A percentile compares a stretch with the other conserved stretches of the same genome.
These are phyloP conservation scores for Hirsutella rhossiliensis DNA, from an alignment of 2,329 filamentous ascomycete species.

Conservation along the genomic window DNA sequence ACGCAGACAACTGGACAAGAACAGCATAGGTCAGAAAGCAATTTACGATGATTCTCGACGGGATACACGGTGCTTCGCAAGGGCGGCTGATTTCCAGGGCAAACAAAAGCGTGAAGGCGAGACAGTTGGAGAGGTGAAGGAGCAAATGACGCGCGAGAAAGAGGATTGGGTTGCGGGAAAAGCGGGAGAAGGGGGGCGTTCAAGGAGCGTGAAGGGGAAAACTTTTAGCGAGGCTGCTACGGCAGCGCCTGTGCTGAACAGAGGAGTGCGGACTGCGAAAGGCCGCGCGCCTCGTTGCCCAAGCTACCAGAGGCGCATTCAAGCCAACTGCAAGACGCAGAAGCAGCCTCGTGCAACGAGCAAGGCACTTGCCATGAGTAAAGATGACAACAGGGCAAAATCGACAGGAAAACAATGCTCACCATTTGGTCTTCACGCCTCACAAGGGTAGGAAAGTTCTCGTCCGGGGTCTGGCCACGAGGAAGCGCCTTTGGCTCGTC, in stretches of 20 bases:
- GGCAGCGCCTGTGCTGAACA: no score
- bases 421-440: conserved; percentile 49
- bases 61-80: background rate
- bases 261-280: no score
- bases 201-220: no score
- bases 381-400: background rate
- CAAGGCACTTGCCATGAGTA: background rate
- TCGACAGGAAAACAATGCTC: conserved; percentile 13
- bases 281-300: no score
- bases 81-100: background rate
- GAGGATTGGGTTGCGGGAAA: no score
- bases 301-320: background rate
- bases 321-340: background rate
- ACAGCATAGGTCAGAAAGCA: conserved; percentile 18
- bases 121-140: background rate
- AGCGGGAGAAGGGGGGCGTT: no score
- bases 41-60: conserved; percentile 9
- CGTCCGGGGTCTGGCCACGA: conserved; percentile 52
- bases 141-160: no score
- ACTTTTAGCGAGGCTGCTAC: no score
- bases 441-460: conserved; percentile 78
- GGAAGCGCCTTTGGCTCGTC: conserved; percentile 47
- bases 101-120: background rate
- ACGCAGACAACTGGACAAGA: conserved; percentile 57
- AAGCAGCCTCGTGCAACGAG: background rate